These are phyloP conservation scores for Tolypocladium inflatum DNA, from an alignment of 2,329 filamentous ascomycete species.

Conservation along the genomic window DNA sequence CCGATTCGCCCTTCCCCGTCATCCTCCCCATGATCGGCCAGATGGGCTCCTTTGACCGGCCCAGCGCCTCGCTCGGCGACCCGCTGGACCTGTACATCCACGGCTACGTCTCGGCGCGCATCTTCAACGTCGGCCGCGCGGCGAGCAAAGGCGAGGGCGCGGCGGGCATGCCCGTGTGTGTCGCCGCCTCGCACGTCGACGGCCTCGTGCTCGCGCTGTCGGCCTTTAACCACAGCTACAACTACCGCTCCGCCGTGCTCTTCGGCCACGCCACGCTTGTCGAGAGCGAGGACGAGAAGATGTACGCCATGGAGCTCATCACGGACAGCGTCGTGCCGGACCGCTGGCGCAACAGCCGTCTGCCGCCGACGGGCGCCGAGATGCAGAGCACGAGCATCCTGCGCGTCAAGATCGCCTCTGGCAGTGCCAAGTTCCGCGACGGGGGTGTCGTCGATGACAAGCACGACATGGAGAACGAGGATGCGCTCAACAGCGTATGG, in stretches of 20 bases:
- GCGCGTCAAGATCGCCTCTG: constrained; percentile 56
- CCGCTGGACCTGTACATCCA: constrained; percentile 72
- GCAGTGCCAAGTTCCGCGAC: constrained; percentile 64
- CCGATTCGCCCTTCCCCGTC: constrained; percentile 60
- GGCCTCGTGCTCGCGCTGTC: constrained; percentile 73
- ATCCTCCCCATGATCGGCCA: constrained; percentile 81
- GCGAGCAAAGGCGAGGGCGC: constrained; percentile 25
- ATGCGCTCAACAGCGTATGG: constrained; percentile 36
- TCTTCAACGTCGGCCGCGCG: constrained; percentile 54
- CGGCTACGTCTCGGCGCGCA: constrained; percentile 70
- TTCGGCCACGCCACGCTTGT: constrained; percentile 67
- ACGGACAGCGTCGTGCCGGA: constrained; percentile 62
- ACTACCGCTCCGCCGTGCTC: constrained; percentile 73
- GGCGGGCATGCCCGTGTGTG: constrained; percentile 57
- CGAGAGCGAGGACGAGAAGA: constrained; percentile 56
- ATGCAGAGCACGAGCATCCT: constrained; percentile 67
- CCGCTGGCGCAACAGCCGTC: constrained; percentile 60
- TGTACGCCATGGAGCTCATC: constrained; percentile 70
- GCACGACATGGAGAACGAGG: constrained; percentile 34
- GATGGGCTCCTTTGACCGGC: constrained; percentile 61
- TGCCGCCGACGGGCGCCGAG: constrained; percentile 64
- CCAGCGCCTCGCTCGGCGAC: constrained; percentile 50
- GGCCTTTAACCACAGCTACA: constrained; percentile 74
- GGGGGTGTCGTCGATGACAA: constrained; percentile 51
- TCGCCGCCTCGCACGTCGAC: constrained; percentile 67